Evolutionary conservation across 192 early-diverging fungal species (phyloP), one percentile per base, ranked within the genome.

Genomic region (Umbelopsis sp.): DNA sequence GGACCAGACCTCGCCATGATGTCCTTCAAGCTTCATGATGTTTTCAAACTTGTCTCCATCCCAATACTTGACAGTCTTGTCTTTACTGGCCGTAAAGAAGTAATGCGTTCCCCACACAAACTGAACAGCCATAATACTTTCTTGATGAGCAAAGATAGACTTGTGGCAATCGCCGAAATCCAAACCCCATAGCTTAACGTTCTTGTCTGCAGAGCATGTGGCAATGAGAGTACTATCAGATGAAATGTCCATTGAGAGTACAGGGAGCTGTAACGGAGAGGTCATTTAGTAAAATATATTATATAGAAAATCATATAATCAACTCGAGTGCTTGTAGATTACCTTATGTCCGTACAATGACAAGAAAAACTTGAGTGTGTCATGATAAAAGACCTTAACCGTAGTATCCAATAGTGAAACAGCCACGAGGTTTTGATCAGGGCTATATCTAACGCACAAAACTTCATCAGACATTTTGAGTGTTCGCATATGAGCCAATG

Each of bases 141-240:
- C 96, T 74, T 95, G 90, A 85, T 99, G 97, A 20, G 95, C 96
- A 71, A 95, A 87, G 52, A 99, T 73, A 49, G 94, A 95, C 75
- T 91, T 90, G 79, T 97, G 97, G 77, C 97, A 99, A 86, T 99
- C 97, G 56, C 97, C 97, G 85, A 99, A 99, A 84, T 99, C 97
- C 70, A 98, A 80, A 34, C 97, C 97, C 97, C 97, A 99, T 38
- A 99, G 84, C 82, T 99, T 99, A 53, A 99, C 89, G 65, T 94
- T 96, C 86, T 98, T 98, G 84, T 99, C 97, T 0, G 95, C 92
- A 4, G 94, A 96, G n/a, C 91, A 94, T 1, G 97, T 99, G 16
- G 92, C 92, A 71, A 99, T 87, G 74, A 99, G 81, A 26, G 87
- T 87, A 74, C 86, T 92, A 80, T 99, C 97, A 2, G 92, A 95